Percentiles rank a stretch among this genome's conserved stretches.
Evolutionary conservation across 768 basidiomycete genomes (phyloP).

Genomic region (Leccinum imitatum): DNA sequence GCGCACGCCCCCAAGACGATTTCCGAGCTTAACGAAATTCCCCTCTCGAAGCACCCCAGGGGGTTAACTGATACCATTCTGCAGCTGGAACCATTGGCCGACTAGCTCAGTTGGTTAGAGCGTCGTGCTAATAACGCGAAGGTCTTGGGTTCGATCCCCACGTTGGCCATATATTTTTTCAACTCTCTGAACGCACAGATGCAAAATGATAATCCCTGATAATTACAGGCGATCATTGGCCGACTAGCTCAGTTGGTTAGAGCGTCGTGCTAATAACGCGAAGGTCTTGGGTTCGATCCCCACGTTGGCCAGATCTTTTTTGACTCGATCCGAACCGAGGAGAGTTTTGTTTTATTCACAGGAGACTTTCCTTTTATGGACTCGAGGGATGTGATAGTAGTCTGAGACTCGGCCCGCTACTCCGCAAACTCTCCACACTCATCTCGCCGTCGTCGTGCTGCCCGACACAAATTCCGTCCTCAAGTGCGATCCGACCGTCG

Average conservation of each 20-base stretch:
- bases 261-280: constrained; percentile 82
- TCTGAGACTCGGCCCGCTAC: constrained; percentile 22
- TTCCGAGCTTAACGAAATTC: no score
- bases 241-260: constrained; percentile 89
- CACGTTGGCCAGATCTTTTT: constrained; percentile 59
- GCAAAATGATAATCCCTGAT: no score
- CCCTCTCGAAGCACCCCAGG: constrained; percentile 19
- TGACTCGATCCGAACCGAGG: background rate
- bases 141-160: constrained; percentile 82
- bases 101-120: constrained; percentile 95
- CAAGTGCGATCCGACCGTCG: constrained; percentile 12
- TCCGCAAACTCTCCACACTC: constrained; percentile 4
- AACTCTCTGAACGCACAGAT: no score
- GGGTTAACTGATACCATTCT: constrained; percentile 18
- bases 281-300: constrained; percentile 83
- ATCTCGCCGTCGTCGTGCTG: background rate
- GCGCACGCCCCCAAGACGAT: no score
- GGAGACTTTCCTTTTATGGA: constrained; percentile 13
- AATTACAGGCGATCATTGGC: fast-evolving
- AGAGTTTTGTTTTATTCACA: background rate
- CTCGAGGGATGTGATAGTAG: constrained; percentile 21
- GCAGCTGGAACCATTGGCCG: constrained; percentile 43
- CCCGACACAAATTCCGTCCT: background rate
- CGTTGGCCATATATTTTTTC: constrained; percentile 51
- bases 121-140: constrained; percentile 81